A percentile compares a stretch with the other conserved stretches of the same genome.
These are phyloP conservation scores for Metschnikowia henanensis DNA, from an alignment of 805 yeast species.

Conservation along the genomic window DNA sequence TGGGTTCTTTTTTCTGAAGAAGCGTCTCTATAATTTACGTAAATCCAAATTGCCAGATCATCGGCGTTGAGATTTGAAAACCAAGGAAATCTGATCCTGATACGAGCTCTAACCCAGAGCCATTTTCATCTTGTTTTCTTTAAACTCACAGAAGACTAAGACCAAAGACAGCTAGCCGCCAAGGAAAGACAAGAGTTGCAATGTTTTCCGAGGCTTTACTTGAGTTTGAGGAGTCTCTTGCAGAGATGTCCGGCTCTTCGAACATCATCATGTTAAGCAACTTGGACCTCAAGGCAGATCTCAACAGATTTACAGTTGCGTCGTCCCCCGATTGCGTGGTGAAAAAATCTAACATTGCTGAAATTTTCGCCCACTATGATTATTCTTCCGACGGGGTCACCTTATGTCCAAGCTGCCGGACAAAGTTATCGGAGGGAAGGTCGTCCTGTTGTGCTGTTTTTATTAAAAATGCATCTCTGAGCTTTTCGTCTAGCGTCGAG, in stretches of 20 bases:
- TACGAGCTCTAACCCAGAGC: too few species aligned
- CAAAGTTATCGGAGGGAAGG: slow-evolving; percentile 2
- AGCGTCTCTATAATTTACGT: not conserved
- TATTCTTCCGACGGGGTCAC: slow-evolving; percentile 14
- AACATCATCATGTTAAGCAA: slow-evolving; percentile 18
- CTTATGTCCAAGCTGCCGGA: slow-evolving; percentile 13
- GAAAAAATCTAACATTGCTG: slow-evolving; percentile 2
- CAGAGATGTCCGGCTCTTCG: slow-evolving; percentile 11
- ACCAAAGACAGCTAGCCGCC: not conserved
- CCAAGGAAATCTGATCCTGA: too few species aligned
- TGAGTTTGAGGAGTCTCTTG: slow-evolving; percentile 21
- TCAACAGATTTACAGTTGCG: slow-evolving; percentile 16
- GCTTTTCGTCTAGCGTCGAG: slow-evolving; percentile 24
- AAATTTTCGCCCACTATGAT: slow-evolving; percentile 14
- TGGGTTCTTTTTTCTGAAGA: not conserved
- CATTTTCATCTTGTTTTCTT: not conserved
- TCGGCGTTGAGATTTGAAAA: too few species aligned
- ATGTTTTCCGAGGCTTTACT: slow-evolving; percentile 21
- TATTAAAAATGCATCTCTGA: slow-evolving; percentile 7
- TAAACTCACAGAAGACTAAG: not conserved
- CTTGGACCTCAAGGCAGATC: slow-evolving; percentile 20
- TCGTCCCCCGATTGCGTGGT: slow-evolving; percentile 1
- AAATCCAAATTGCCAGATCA: too few species aligned
- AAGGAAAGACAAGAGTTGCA: not conserved
- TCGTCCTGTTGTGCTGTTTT: slow-evolving; percentile 12